Evolutionary conservation across 2,329 filamentous ascomycete genomes (phyloP).

Genomic region (Xylariaceae sp.): DNA sequence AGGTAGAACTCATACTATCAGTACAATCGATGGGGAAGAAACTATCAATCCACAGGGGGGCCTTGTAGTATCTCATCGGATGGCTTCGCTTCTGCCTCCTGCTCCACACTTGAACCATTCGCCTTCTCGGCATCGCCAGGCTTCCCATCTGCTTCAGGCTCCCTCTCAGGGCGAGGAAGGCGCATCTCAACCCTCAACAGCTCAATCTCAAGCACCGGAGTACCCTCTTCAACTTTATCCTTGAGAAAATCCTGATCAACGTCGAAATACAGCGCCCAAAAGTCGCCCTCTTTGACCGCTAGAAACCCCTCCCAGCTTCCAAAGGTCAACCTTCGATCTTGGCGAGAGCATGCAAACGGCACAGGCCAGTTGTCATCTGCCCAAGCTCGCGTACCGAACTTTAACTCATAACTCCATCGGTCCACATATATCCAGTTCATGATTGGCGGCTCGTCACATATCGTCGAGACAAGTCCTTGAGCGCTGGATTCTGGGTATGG

Average conservation of each 20-base stretch:
- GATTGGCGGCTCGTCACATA: constrained; percentile 43
- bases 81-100: constrained; percentile 1
- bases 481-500: constrained; percentile 47
- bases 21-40: not conserved
- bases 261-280: constrained; percentile 47
- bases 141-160: not conserved
- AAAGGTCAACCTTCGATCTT: constrained; percentile 46
- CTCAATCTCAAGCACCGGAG: constrained; percentile 51
- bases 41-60: constrained; percentile 22
- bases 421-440: constrained; percentile 50
- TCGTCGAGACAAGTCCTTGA: constrained; percentile 44
- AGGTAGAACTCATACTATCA: not conserved
- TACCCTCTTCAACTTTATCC: constrained; percentile 41
- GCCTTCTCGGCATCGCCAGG: constrained; percentile 1
- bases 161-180: constrained; percentile 9
- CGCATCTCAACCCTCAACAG: constrained; percentile 47
- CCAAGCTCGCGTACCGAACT: constrained; percentile 40
- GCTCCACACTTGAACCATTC: constrained; percentile 7
- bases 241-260: constrained; percentile 41
- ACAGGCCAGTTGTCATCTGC: constrained; percentile 42
- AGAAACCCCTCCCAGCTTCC: constrained; percentile 48
- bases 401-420: constrained; percentile 40
- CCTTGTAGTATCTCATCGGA: constrained; percentile 17
- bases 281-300: constrained; percentile 41
- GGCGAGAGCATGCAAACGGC: constrained; percentile 47